phyloP scores from a whole-genome alignment of 2,329 filamentous ascomycete species.

The Cercospora berteroae region DNA sequence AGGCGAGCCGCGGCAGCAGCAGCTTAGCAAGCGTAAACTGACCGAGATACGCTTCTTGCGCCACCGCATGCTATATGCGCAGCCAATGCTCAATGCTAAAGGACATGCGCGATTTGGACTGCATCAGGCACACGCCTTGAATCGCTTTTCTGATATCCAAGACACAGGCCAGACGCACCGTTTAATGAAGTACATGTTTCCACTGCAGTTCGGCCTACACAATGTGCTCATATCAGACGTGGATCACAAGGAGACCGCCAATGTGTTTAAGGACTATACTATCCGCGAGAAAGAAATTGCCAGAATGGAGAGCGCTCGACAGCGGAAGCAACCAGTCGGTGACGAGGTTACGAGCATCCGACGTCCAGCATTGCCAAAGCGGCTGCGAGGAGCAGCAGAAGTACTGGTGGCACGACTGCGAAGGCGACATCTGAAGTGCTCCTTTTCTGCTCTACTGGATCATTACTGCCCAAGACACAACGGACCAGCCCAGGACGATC shows the following conservation, averaged over 20 bases:
- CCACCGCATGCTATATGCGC: conserved; percentile 82
- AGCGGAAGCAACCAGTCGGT: neutral
- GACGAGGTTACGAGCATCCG: neutral
- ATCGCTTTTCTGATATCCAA: conserved; percentile 58
- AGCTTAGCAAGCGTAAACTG: conserved; percentile 13
- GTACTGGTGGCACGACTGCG: conserved; percentile 67
- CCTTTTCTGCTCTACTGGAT: conserved; percentile 73
- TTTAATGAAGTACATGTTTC: conserved; percentile 90
- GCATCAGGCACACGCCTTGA: conserved; percentile 79
- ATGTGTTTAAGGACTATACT: conserved; percentile 81
- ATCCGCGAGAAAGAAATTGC: conserved; percentile 78
- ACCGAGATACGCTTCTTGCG: conserved; percentile 68
- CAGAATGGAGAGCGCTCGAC: neutral
- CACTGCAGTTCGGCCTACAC: conserved; percentile 81
- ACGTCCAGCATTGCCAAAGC: conserved; percentile 53
- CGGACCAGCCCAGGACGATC: neutral
- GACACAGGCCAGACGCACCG: conserved; percentile 60
- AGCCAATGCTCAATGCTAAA: conserved; percentile 66
- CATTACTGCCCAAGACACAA: conserved; percentile 69
- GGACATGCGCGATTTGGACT: conserved; percentile 71
- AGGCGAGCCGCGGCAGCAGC: neutral
- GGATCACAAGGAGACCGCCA: conserved; percentile 63
- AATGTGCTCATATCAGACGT: conserved; percentile 82
- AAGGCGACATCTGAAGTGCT: conserved; percentile 67
- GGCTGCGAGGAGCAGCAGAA: conserved; percentile 63